Conservation (phyloP, 2,329 filamentous ascomycete species). For the Colletotrichum gigasporum region DNA sequence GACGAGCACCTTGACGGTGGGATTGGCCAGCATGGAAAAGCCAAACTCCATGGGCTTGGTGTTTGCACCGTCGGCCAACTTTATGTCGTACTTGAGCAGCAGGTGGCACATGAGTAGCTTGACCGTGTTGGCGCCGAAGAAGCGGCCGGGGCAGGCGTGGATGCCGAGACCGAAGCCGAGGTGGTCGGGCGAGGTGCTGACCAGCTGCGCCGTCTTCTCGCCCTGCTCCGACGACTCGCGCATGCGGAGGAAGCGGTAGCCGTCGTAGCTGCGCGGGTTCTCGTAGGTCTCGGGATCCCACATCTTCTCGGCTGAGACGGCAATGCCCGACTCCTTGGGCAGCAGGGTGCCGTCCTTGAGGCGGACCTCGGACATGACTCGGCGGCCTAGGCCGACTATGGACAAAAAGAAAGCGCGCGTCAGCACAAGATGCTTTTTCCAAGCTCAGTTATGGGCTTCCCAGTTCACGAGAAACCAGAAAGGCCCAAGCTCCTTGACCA, state of each 20-base stretch:
- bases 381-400: slow-evolving; percentile 13
- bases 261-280: slow-evolving; percentile 38
- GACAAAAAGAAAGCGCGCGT: neutral
- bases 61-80: neutral
- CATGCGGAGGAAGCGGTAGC: slow-evolving; percentile 39
- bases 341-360: slow-evolving; percentile 35
- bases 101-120: slow-evolving; percentile 44
- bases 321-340: slow-evolving; percentile 34
- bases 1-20: slow-evolving; percentile 2
- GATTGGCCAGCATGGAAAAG: slow-evolving; percentile 22
- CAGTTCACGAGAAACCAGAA: neutral
- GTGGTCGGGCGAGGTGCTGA: slow-evolving; percentile 42
- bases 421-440: no score
- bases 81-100: slow-evolving; percentile 41
- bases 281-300: slow-evolving; percentile 37
- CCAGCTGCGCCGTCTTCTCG: slow-evolving; percentile 42
- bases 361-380: slow-evolving; percentile 11
- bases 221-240: slow-evolving; percentile 35
- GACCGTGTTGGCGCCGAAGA: slow-evolving; percentile 52
- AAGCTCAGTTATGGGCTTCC: neutral
- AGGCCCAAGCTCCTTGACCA: no score
- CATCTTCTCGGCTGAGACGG: slow-evolving; percentile 32
- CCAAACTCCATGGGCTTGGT: slow-evolving; percentile 6
- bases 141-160: slow-evolving; percentile 53
- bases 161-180: slow-evolving; percentile 50